Percentiles rank a stretch among this genome's conserved stretches.
Evolutionary conservation across 192 early-diverging fungal genomes (phyloP).

Genomic region (Backusella parvicylindrica): DNA sequence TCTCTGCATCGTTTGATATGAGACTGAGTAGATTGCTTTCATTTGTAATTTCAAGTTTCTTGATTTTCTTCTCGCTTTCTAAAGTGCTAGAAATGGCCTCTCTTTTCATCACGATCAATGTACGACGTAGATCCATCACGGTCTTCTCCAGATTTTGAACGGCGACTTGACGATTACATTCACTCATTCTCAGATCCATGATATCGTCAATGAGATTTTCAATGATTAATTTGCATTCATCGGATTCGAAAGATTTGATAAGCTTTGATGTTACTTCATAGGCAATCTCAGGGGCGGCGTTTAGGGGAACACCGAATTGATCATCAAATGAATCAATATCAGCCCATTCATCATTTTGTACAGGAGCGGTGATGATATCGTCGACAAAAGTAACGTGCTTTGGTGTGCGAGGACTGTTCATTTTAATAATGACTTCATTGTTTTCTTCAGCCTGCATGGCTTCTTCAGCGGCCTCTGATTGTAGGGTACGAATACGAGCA

Average conservation of each 20-base stretch:
- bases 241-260: conserved; percentile 45
- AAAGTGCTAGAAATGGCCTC: conserved; percentile 28
- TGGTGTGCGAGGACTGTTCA: neutral
- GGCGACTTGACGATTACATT: conserved; percentile 41
- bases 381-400: conserved; percentile 36
- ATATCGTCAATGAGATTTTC: conserved; percentile 58
- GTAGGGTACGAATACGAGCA: conserved; percentile 47
- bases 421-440: neutral
- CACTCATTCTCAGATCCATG: conserved; percentile 43
- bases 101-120: conserved; percentile 53
- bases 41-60: conserved; percentile 1
- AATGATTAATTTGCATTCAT: conserved; percentile 46
- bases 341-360: conserved; percentile 24
- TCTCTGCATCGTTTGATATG: neutral
- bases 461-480: conserved; percentile 45
- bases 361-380: conserved; percentile 21
- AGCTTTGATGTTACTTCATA: conserved; percentile 48
- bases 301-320: conserved; percentile 31
- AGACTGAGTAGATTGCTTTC: neutral
- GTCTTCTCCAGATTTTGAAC: conserved; percentile 48
- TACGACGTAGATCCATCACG: conserved; percentile 47
- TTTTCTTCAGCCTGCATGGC: conserved; percentile 13
- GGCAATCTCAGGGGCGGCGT: conserved; percentile 42
- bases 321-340: conserved; percentile 35
- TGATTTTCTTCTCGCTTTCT: conserved; percentile 26